Evolutionary conservation across 2,329 filamentous ascomycete genomes (phyloP).

Genomic region (Venturiaceae sp.): DNA sequence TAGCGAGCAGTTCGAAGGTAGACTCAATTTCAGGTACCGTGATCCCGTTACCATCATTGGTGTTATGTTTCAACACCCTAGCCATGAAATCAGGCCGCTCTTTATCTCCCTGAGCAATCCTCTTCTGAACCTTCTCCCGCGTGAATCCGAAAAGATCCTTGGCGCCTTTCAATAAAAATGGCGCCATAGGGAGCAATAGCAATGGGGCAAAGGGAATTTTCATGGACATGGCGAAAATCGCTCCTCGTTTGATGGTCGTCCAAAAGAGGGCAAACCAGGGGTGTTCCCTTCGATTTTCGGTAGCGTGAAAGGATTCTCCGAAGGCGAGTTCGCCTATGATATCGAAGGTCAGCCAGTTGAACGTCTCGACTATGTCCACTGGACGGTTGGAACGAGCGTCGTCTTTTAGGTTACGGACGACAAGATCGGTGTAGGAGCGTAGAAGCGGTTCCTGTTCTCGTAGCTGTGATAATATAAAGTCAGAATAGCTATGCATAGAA

Average conservation of each 20-base stretch:
- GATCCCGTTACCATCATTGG: constrained; percentile 19
- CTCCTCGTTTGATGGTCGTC: neutral
- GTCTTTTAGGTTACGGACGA: constrained; percentile 4
- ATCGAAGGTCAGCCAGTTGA: constrained; percentile 9
- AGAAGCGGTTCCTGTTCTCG: constrained; percentile 8
- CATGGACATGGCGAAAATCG: neutral
- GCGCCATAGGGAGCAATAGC: too few relatives aligned
- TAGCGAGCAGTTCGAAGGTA: constrained; percentile 26
- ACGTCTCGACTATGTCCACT: constrained; percentile 5
- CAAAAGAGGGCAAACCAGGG: neutral
- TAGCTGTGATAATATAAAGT: neutral
- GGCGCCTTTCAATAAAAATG: constrained; percentile 15
- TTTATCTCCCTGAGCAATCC: constrained; percentile 1
- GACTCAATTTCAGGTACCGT: constrained; percentile 26
- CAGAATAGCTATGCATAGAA: too few relatives aligned
- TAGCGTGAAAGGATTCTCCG: constrained; percentile 8
- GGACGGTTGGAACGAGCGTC: neutral
- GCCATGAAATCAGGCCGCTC: constrained; percentile 29
- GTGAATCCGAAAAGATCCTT: neutral
- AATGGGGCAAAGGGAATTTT: neutral
- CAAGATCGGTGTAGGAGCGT: constrained; percentile 3
- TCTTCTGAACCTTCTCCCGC: neutral
- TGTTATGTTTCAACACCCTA: constrained; percentile 24
- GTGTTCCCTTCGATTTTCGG: neutral
- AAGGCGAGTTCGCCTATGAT: constrained; percentile 8